Conservation (phyloP, 2,329 filamentous ascomycete species). For the Arthrobotrys pseudoclavata region DNA sequence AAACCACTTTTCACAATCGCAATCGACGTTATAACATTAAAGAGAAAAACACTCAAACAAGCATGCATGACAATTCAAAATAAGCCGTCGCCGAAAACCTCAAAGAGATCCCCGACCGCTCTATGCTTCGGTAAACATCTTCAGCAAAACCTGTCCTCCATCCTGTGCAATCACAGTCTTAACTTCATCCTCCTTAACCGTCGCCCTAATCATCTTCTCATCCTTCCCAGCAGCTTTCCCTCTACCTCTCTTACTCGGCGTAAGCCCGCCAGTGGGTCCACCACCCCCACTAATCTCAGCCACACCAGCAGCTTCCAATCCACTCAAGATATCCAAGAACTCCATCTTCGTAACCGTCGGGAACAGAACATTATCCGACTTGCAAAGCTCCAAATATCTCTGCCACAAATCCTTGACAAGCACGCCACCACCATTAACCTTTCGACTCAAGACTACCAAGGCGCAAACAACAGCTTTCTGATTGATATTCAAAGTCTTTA, state of each 20-base stretch:
- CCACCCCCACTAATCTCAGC: slow-evolving; percentile 70
- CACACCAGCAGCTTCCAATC: slow-evolving; percentile 87
- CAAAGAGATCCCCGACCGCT: background rate
- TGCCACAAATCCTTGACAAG: slow-evolving; percentile 87
- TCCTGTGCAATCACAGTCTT: slow-evolving; percentile 47
- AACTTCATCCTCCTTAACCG: slow-evolving; percentile 56
- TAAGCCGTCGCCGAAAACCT: background rate
- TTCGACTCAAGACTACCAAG: slow-evolving; percentile 84
- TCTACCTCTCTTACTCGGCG: slow-evolving; percentile 51
- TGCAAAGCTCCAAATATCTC: slow-evolving; percentile 85
- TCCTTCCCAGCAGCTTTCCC: slow-evolving; percentile 31
- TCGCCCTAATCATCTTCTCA: slow-evolving; percentile 54
- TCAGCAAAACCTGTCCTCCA: slow-evolving; percentile 51
- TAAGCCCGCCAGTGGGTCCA: slow-evolving; percentile 30
- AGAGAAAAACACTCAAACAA: background rate
- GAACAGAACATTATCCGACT: slow-evolving; percentile 81
- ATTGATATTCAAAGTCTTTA: slow-evolving; percentile 90
- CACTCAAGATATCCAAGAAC: slow-evolving; percentile 91
- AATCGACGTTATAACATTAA: slow-evolving; percentile 9
- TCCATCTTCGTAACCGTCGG: slow-evolving; percentile 91
- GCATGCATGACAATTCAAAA: slow-evolving; percentile 1
- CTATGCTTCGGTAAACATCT: slow-evolving; percentile 53
- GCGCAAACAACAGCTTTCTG: slow-evolving; percentile 96
- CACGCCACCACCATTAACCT: slow-evolving; percentile 75
- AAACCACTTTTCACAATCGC: slow-evolving; percentile 13